Conservation (phyloP, 176 grass and related monocot species). For the Rhynchospora breviuscula region DNA sequence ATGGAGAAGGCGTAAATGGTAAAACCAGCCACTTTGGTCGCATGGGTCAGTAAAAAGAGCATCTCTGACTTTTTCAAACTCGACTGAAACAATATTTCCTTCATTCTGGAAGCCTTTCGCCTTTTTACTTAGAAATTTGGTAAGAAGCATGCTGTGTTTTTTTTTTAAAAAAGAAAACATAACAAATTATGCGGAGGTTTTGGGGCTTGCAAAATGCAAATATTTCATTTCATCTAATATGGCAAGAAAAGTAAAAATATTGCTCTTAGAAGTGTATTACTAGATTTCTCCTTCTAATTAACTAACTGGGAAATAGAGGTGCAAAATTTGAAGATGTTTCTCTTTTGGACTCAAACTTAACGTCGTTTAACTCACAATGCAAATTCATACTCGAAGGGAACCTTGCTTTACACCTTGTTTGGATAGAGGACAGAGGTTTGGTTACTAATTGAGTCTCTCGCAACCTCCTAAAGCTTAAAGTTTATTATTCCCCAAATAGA, state of each 20-base stretch:
- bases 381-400: background rate
- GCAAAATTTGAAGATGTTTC: background rate
- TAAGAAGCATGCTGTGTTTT: conserved; percentile 73
- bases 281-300: background rate
- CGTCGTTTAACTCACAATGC: background rate
- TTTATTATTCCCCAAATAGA: no score
- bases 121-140: conserved; percentile 55
- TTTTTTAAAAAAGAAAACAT: background rate
- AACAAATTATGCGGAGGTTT: background rate
- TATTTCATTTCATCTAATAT: background rate
- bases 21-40: conserved; percentile 99
- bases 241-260: background rate
- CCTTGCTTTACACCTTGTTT: background rate
- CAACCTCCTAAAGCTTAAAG: no score
- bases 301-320: background rate
- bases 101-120: conserved; percentile 60
- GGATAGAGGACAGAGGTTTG: no score
- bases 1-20: conserved; percentile 89
- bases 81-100: conserved; percentile 61
- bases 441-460: no score
- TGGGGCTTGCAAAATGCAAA: background rate
- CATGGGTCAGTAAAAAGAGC: conserved; percentile 91
- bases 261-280: background rate
- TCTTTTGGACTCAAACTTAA: background rate
- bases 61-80: conserved; percentile 73